Percentiles rank a stretch among this genome's conserved stretches.
These are phyloP conservation scores for Tulasnella sp. DNA, from an alignment of 768 basidiomycete genomes.

Conservation along the genomic window DNA sequence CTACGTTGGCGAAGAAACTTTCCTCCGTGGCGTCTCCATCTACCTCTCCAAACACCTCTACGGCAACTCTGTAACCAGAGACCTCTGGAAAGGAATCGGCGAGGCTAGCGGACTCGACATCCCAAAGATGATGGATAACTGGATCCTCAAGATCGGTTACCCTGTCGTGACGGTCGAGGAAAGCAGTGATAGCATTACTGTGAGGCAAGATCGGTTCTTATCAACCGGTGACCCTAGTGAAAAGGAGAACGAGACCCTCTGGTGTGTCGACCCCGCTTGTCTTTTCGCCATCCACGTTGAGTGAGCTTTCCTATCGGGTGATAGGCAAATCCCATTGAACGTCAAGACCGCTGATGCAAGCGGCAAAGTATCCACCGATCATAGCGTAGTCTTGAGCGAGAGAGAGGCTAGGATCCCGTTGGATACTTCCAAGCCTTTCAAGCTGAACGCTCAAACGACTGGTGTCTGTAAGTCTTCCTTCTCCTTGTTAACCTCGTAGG, in stretches of 20 bases:
- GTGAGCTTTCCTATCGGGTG: background rate
- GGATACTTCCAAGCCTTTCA: constrained; percentile 79
- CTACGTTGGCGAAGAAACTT: constrained; percentile 88
- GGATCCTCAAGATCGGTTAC: constrained; percentile 80
- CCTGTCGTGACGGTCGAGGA: constrained; percentile 89
- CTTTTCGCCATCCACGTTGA: background rate
- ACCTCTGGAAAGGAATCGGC: constrained; percentile 79
- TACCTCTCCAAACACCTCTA: constrained; percentile 91
- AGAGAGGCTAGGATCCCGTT: constrained; percentile 70
- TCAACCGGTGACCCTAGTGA: constrained; percentile 77
- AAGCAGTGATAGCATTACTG: constrained; percentile 64
- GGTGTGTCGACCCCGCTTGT: constrained; percentile 51
- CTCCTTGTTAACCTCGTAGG: constrained; percentile 12
- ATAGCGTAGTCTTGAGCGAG: constrained; percentile 63
- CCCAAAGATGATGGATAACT: constrained; percentile 82
- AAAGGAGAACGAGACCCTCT: constrained; percentile 86
- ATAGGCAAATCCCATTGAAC: constrained; percentile 79
- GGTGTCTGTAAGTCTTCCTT: constrained; percentile 73
- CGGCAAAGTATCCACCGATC: constrained; percentile 65
- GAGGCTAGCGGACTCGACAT: constrained; percentile 75
- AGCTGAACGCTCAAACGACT: constrained; percentile 85
- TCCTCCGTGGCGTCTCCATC: constrained; percentile 84
- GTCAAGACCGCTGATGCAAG: constrained; percentile 63
- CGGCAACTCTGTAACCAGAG: constrained; percentile 79
- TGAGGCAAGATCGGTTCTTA: constrained; percentile 91